These are phyloP conservation scores for Solanum corneliomulleri DNA, from an alignment of 257 asterid genomes.

Conservation along the genomic window DNA sequence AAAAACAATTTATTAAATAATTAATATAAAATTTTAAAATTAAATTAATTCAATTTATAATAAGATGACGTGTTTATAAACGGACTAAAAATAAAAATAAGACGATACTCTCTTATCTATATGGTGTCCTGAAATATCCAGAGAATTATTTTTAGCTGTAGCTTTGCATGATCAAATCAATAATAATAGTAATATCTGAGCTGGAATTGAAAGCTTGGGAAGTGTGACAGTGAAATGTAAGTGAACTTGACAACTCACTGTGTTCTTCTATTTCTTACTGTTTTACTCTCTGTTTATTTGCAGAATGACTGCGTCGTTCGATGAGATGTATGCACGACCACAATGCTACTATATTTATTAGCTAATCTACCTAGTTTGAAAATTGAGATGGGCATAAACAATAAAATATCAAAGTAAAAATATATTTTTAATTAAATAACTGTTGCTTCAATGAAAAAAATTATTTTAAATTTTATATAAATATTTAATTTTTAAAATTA, in stretches of 20 bases:
- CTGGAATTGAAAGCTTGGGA: not conserved
- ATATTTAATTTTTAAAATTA: too few relatives aligned
- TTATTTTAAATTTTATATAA: too few relatives aligned
- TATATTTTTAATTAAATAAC: too few relatives aligned
- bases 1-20: too few relatives aligned
- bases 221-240: not conserved
- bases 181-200: not conserved
- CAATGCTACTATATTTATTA: not conserved
- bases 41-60: too few relatives aligned
- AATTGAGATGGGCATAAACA: too few relatives aligned
- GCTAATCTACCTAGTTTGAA: not conserved
- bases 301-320: not conserved
- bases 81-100: too few relatives aligned
- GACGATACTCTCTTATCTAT: too few relatives aligned
- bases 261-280: not conserved
- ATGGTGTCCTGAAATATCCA: not conserved
- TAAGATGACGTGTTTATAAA: rapidly evolving
- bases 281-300: not conserved
- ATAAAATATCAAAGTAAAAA: too few relatives aligned
- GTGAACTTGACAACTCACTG: not conserved
- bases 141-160: not conserved
- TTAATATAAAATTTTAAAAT: too few relatives aligned
- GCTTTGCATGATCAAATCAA: not conserved
- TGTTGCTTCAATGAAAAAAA: too few relatives aligned
- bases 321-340: not conserved